A percentile compares a stretch with the other conserved stretches of the same genome.
phyloP scores from a whole-genome alignment of 345 rosid species.

The Syzygium grande region DNA sequence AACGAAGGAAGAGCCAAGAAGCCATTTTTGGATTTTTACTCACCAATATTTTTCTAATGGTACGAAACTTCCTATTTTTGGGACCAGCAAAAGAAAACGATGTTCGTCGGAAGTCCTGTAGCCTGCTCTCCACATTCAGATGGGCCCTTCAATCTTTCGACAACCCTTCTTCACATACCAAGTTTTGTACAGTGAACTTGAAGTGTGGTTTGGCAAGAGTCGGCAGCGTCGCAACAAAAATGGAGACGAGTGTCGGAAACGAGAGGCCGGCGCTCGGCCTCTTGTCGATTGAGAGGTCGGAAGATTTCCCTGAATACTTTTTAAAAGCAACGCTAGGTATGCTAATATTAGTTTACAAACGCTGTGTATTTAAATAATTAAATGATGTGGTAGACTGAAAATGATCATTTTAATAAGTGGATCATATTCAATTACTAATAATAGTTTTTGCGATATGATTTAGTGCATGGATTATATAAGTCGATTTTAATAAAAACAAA shows the following conservation, averaged over 20 bases:
- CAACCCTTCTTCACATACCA: neutral
- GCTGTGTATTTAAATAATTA: neutral
- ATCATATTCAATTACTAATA: neutral
- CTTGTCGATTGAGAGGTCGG: neutral
- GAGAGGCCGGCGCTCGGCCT: neutral
- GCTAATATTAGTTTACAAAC: neutral
- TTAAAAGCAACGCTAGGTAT: neutral
- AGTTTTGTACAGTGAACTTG: neutral
- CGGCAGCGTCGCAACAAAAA: neutral
- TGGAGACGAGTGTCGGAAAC: neutral
- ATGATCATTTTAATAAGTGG: neutral
- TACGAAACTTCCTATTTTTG: neutral
- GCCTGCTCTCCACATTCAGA: neutral
- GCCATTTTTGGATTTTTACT: neutral
- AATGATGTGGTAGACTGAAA: neutral
- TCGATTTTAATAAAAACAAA: neutral
- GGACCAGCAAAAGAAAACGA: neutral
- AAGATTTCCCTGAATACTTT: neutral
- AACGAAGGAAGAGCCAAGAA: neutral
- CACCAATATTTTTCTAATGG: neutral
- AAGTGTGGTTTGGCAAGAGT: neutral
- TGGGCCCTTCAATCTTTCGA: neutral
- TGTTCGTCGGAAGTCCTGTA: neutral
- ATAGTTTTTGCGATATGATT: neutral
- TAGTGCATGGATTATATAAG: neutral